Evolutionary conservation across 208 protist species (phyloP).

Genomic region (Tritrichomonas musculus): DNA sequence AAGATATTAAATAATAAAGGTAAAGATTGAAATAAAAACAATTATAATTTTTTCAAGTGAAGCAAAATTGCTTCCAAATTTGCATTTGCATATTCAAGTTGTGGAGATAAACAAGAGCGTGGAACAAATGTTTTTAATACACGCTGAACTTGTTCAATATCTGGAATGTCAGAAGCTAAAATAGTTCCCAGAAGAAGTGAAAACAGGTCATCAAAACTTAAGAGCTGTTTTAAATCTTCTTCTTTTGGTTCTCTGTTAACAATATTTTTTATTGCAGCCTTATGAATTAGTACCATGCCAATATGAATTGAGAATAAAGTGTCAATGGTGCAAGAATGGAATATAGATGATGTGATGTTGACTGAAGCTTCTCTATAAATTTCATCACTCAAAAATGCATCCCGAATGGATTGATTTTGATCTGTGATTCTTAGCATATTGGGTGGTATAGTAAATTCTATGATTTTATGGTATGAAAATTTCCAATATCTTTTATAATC

Average conservation of each 20-base stretch:
- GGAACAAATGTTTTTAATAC: not conserved
- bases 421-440: not conserved
- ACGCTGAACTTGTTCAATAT: not conserved
- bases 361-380: not conserved
- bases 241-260: not conserved
- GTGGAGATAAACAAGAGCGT: not conserved
- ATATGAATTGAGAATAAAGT: not conserved
- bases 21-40: too few species aligned
- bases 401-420: not conserved
- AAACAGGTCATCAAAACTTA: constrained; percentile 13
- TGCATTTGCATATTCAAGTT: not conserved
- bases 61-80: not conserved
- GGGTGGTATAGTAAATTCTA: not conserved
- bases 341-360: not conserved
- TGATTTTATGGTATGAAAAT: not conserved
- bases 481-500: not conserved
- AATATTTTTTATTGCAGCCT: not conserved
- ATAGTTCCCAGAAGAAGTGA: not conserved
- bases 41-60: not conserved
- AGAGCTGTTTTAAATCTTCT: not conserved
- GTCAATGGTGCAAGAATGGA: not conserved
- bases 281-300: not conserved
- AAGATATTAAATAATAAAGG: too few species aligned
- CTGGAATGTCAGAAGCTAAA: not conserved
- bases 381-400: not conserved